Evolutionary conservation across 495 filamentous ascomycete species (phyloP).

Genomic region (Lophiotrema nucula): DNA sequence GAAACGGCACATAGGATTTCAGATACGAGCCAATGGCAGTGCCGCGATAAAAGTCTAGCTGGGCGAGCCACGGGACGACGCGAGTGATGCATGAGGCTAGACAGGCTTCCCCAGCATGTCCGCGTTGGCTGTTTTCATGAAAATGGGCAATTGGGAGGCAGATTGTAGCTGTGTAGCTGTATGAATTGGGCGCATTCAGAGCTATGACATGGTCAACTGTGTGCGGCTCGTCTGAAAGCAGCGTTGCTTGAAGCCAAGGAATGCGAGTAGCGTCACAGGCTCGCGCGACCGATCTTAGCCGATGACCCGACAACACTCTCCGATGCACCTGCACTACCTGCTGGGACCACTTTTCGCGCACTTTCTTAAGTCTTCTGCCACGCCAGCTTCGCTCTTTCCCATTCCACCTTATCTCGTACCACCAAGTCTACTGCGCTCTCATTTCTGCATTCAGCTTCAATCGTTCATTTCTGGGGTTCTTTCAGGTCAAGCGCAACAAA

Average conservation of each 20-base stretch:
- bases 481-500: conserved; percentile 23
- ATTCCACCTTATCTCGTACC: neutral
- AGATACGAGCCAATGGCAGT: neutral
- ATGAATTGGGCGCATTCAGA: neutral
- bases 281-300: neutral
- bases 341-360: neutral
- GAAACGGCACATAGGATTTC: neutral
- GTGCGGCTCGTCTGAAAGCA: too few relatives aligned
- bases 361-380: neutral
- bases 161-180: neutral
- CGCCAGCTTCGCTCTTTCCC: neutral
- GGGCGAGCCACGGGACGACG: too few relatives aligned
- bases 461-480: conserved; percentile 15
- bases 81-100: neutral
- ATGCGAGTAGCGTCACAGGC: neutral
- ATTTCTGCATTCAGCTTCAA: conserved; percentile 13
- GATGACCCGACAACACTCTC: neutral
- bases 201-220: neutral
- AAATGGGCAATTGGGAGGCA: neutral
- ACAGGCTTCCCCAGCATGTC: neutral
- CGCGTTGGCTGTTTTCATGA: neutral
- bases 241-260: too few relatives aligned
- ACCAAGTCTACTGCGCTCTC: neutral
- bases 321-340: neutral
- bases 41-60: neutral